Evolutionary conservation across 2,329 filamentous ascomycete species (phyloP), one percentile per base, ranked within the genome.

Genomic region (Thelonectria olida): DNA sequence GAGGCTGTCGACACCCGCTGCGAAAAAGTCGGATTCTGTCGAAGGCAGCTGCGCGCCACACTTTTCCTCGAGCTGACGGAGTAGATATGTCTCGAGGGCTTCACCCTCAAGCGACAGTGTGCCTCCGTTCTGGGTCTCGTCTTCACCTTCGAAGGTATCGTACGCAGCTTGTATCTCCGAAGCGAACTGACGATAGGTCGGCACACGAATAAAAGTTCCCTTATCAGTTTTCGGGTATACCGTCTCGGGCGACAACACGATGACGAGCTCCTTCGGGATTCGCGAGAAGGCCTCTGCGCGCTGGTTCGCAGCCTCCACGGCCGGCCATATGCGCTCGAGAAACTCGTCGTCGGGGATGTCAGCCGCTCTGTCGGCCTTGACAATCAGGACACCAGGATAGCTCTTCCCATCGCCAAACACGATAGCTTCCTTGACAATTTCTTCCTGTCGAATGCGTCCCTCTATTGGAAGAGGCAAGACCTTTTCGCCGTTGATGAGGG

Each of bases 1-100:
- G 23, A 90, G 72, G 45, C 83, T 86, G 70, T 90, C 88, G 2
- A 89, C 76, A 0, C 87, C 87, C 1, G 80, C 74, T 0, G 79
- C 74, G 67, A 89, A 90, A 67, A 90, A 85, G 68, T 90, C 88
- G 0, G 55, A 38, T 13, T 68, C 65, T 5, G 61, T 19, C 0
- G 65, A 63, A 0, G 58, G 48, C 1, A 65, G 51, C 1, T 64
- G 27, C 0, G 15, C 52, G 1, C 58, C 68, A 1, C 64, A 66
- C 1, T 81, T 79, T 17, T 82, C 80, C 45, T 62, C 52, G 45
- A 63, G 2, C 1, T 67, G 61, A 0, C 48, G 8, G 0, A 66
- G n/a, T 1, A 73, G 58, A 1, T 79, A 81, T 0, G 56, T 34
- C 49, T 73, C 73, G 2, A 82, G 42, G 4, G 77, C 77, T 1